Conservation (phyloP, 306 rosid species). For the Vigna angularis region DNA sequence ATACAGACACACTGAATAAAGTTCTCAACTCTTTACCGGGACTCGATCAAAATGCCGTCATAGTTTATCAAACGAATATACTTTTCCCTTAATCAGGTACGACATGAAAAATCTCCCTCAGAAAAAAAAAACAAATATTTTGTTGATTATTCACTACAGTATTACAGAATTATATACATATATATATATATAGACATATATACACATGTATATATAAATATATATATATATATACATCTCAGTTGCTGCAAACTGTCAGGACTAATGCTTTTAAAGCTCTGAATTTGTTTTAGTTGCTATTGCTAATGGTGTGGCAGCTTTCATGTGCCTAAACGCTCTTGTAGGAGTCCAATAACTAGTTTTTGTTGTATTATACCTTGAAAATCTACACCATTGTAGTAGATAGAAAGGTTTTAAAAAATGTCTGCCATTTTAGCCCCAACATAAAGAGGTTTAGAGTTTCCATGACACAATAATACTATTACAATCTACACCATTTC, state of each 20-base stretch:
- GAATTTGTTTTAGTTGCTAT: conserved; percentile 38
- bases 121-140: background rate
- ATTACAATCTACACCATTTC: no score
- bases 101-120: conserved; percentile 24
- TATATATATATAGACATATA: no score
- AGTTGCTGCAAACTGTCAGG: conserved; percentile 34
- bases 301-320: conserved; percentile 34
- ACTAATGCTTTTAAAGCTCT: conserved; percentile 36
- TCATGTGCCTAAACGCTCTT: conserved; percentile 17
- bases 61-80: conserved; percentile 36
- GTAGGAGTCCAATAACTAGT: conserved; percentile 4
- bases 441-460: background rate
- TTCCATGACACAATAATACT: background rate
- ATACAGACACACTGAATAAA: conserved; percentile 32
- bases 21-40: conserved; percentile 28
- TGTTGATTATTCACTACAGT: conserved; percentile 13
- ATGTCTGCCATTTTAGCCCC: background rate
- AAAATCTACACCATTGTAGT: conserved; percentile 1
- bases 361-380: background rate
- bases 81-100: conserved; percentile 17
- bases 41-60: conserved; percentile 33
- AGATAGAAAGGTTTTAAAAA: background rate
- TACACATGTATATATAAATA: background rate
- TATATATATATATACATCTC: background rate
- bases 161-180: background rate